Evolutionary conservation across 2,329 filamentous ascomycete genomes (phyloP).

Genomic region (Akanthomyces muscarius): DNA sequence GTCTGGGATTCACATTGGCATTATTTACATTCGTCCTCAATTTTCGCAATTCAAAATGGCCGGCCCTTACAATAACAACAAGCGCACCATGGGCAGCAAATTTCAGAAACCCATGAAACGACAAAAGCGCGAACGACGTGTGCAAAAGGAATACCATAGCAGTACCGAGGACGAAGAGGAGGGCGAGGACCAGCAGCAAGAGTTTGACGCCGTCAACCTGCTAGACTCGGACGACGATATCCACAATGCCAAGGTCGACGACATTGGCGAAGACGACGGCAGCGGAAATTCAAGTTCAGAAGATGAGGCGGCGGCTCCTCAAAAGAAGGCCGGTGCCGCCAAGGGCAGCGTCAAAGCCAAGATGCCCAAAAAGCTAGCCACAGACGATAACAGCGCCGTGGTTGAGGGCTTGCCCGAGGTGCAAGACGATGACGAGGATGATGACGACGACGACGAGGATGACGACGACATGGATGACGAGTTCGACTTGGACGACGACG

Average conservation of each 20-base stretch:
- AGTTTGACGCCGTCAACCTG: constrained; percentile 50
- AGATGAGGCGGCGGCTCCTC: constrained; percentile 29
- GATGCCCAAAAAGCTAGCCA: constrained; percentile 26
- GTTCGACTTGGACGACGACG: constrained; percentile 30
- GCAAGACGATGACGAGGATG: constrained; percentile 25
- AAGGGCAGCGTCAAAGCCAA: constrained; percentile 29
- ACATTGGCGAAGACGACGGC: constrained; percentile 39
- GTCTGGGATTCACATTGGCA: neutral
- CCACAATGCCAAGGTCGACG: constrained; percentile 49
- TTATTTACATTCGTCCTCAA: neutral
- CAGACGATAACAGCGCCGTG: constrained; percentile 35
- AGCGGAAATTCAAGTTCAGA: constrained; percentile 35
- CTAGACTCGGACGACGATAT: constrained; percentile 57
- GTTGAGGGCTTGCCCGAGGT: constrained; percentile 24
- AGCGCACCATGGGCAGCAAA: constrained; percentile 29
- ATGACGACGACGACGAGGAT: constrained; percentile 31
- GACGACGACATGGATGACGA: constrained; percentile 36
- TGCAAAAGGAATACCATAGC: constrained; percentile 48
- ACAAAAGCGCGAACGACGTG: constrained; percentile 39
- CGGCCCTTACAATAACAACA: constrained; percentile 33
- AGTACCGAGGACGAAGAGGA: constrained; percentile 45
- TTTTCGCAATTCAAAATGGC: constrained; percentile 28
- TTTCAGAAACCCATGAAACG: constrained; percentile 46
- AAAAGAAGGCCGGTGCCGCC: constrained; percentile 26
- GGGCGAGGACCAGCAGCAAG: constrained; percentile 34